Evolutionary conservation across 371 early-diverging fungal genomes (phyloP).

Genomic region (Conidiobolus coronatus): DNA sequence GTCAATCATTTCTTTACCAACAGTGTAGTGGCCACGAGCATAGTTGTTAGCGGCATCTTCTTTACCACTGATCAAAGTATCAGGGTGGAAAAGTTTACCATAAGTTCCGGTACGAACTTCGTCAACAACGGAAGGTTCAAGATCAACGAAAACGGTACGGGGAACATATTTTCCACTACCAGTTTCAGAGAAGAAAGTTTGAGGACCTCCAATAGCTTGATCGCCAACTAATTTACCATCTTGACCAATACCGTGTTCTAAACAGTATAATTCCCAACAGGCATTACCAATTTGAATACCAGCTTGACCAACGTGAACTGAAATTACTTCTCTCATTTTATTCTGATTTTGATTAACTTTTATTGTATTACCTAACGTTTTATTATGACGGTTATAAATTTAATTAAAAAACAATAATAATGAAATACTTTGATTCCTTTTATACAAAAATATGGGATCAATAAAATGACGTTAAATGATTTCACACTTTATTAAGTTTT

Average conservation of each 20-base stretch:
- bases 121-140: too few species aligned
- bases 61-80: conserved; percentile 95
- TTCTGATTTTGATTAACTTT: too few species aligned
- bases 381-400: too few species aligned
- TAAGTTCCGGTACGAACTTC: conserved; percentile 74
- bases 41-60: conserved; percentile 99
- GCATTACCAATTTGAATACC: conserved; percentile 97
- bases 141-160: conserved; percentile 87
- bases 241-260: conserved; percentile 85
- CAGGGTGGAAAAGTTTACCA: conserved; percentile 89
- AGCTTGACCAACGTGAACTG: conserved; percentile 85
- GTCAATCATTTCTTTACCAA: conserved; percentile 97
- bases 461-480: too few species aligned
- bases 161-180: conserved; percentile 97
- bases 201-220: too few species aligned
- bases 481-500: too few species aligned
- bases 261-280: conserved; percentile 95
- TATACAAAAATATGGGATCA: too few species aligned
- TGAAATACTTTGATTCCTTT: too few species aligned
- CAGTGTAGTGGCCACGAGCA: conserved; percentile 98
- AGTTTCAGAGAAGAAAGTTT: conserved; percentile 96
- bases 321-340: conserved; percentile 84
- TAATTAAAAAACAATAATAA: too few species aligned
- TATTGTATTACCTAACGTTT: too few species aligned
- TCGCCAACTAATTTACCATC: conserved; percentile 66